phyloP scores from a whole-genome alignment of 2,329 filamentous ascomycete species.

The Bipolaris victoriae region DNA sequence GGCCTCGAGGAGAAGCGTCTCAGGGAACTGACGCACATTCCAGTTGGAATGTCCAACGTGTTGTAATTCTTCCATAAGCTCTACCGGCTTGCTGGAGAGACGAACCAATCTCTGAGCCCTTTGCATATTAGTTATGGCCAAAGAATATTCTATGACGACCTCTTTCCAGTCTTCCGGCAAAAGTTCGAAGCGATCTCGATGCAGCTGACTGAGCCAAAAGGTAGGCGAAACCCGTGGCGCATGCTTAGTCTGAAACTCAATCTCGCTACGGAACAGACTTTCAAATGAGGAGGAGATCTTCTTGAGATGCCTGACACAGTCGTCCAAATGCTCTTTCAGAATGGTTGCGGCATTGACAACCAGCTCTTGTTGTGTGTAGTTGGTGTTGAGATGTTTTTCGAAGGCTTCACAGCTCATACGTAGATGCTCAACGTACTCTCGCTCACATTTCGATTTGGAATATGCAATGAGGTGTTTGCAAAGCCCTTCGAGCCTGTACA shows the following conservation, averaged over 20 bases:
- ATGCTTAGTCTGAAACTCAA: slow-evolving; percentile 12
- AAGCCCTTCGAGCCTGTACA: slow-evolving; percentile 19
- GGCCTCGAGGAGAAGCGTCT: slow-evolving; percentile 68
- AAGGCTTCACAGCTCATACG: slow-evolving; percentile 28
- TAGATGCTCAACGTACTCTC: slow-evolving; percentile 27
- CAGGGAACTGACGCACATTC: slow-evolving; percentile 59
- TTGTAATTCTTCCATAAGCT: slow-evolving; percentile 44
- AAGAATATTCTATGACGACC: slow-evolving; percentile 31
- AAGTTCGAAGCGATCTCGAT: slow-evolving; percentile 20
- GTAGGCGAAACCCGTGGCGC: slow-evolving; percentile 29
- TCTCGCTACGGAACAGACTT: slow-evolving; percentile 3
- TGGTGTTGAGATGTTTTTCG: neutral
- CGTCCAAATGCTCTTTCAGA: slow-evolving; percentile 16
- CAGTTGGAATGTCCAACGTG: slow-evolving; percentile 65
- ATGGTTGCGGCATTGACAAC: neutral
- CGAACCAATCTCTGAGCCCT: slow-evolving; percentile 35
- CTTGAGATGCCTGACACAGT: slow-evolving; percentile 22
- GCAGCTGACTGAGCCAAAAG: slow-evolving; percentile 36
- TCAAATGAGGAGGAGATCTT: slow-evolving; percentile 9
- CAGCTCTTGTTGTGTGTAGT: neutral
- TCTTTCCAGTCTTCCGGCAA: slow-evolving; percentile 32
- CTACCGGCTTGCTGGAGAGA: slow-evolving; percentile 18
- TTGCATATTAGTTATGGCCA: slow-evolving; percentile 38
- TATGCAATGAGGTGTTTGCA: slow-evolving; percentile 16
- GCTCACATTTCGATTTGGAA: slow-evolving; percentile 25